Base-by-base conservation (phyloP, 2,329 filamentous ascomycete species). In the Trichoderma semiorbis region DNA sequence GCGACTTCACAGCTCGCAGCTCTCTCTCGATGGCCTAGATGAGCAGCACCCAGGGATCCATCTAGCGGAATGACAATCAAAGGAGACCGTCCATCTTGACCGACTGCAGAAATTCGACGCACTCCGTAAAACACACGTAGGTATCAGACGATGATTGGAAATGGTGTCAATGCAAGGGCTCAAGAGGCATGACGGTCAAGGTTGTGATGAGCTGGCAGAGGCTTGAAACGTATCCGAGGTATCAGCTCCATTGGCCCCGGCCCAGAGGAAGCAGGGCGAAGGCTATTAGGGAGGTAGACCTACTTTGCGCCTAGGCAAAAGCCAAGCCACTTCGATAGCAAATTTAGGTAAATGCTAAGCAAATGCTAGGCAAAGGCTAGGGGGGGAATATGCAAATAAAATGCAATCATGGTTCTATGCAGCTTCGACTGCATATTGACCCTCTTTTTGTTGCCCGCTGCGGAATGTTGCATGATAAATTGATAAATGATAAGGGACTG, bases 161-260 rank as follows among this genome's bases (percentile, higher is more conserved):
- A 50, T n/a, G 18, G 30, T 24, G 24, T 61, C 57, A 43, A 61
- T 34, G 67, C 57, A 62, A 62, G 55, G 55, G 57, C 57, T 34
- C 39, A 4, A 24, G 18, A 50, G 30, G 21, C 67, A 69, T 50
- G 55, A 16, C 18, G 26, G 57, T 28, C 65, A 32, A 69, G 57
- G 39, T 69, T 50, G 39, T 43, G 57, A 62, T 69, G 57, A 69
- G 39, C 39, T 69, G 67, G 67, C 30, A 69, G 28, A 53, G 39
- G 61, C 63, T 26, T 57, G 68, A 43, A 63, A 57, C 32, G 34
- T 21, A 47, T 55, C 68, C 68, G 68, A 70, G 61, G 61, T 55
- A 55, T 16, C 47, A 53, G 47, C 47, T 57, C 64, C 66, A 57
- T 68, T 68, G 32, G 21, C 36, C 34, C 66, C 67, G 67, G 67